These are phyloP conservation scores for Colletotrichum melonis DNA, from an alignment of 2,329 filamentous ascomycete species.

Conservation along the genomic window DNA sequence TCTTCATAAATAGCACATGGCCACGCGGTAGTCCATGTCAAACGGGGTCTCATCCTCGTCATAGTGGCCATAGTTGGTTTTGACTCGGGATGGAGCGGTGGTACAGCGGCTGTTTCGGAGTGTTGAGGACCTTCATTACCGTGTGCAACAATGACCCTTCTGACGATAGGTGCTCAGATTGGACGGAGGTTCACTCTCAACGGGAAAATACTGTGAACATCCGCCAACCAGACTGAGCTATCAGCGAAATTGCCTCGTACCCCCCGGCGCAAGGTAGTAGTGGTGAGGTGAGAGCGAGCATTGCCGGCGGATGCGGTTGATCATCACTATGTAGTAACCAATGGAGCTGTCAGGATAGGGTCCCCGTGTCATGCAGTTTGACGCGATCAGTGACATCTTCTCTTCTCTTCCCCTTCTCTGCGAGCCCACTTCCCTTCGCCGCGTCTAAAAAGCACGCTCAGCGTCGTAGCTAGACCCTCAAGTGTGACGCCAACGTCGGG, in stretches of 20 bases:
- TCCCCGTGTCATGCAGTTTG: slow-evolving; percentile 47
- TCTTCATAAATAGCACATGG: slow-evolving; percentile 27
- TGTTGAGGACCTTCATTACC: slow-evolving; percentile 8
- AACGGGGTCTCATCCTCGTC: neutral
- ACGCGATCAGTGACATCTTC: slow-evolving; percentile 44
- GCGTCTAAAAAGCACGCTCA: slow-evolving; percentile 42
- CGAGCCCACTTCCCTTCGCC: slow-evolving; percentile 38
- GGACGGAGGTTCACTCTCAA: neutral
- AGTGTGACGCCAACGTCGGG: slow-evolving; percentile 5
- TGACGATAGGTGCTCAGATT: neutral
- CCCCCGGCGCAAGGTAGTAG: neutral
- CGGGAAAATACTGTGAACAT: neutral
- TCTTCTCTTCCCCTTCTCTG: slow-evolving; percentile 33
- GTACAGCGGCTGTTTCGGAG: slow-evolving; percentile 17
- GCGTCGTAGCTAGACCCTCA: slow-evolving; percentile 35
- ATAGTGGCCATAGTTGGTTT: neutral
- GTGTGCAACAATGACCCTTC: neutral
- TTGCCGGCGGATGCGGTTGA: slow-evolving; percentile 25
- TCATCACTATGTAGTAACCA: slow-evolving; percentile 39
- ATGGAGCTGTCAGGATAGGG: slow-evolving; percentile 44
- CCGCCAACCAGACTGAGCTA: neutral
- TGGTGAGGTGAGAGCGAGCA: slow-evolving; percentile 4
- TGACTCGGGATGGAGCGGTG: slow-evolving; percentile 9
- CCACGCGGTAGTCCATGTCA: slow-evolving; percentile 29
- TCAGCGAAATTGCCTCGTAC: neutral